Percentiles rank a stretch among this genome's conserved stretches.
Conservation (phyloP, 225 moss, liverwort and hornwort genomes). For the Physcomitrellopsis africana region DNA sequence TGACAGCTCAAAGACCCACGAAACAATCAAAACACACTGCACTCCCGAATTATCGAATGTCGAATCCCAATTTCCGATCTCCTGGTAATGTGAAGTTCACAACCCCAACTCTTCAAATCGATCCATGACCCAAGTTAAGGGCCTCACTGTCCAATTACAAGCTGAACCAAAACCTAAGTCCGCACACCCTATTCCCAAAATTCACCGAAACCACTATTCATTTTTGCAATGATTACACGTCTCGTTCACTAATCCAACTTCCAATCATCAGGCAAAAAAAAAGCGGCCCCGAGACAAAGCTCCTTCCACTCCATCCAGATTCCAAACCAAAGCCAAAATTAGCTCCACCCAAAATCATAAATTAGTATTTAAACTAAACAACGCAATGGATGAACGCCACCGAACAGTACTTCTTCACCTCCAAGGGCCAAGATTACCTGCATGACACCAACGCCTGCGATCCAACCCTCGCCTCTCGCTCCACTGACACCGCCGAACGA, state of each 20-base stretch:
- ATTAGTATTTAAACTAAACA: constrained; percentile 21
- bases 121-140: too few species aligned
- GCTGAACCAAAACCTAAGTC: too few species aligned
- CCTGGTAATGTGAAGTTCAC: too few species aligned
- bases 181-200: too few species aligned
- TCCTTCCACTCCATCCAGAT: background rate
- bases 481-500: too few species aligned
- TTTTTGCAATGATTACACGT: background rate
- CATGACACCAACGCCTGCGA: background rate
- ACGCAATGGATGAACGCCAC: too few species aligned
- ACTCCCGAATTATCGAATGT: background rate
- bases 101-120: too few species aligned
- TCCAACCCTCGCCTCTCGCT: constrained; percentile 1
- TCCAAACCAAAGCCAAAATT: constrained; percentile 28
- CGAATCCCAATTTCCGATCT: background rate
- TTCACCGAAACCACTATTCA: background rate
- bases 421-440: constrained; percentile 22
- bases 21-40: background rate
- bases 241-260: background rate
- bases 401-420: background rate
- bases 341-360: constrained; percentile 19
- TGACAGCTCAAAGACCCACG: background rate
- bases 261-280: background rate
- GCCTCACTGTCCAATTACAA: too few species aligned
- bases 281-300: background rate